Evolutionary conservation across 2,329 filamentous ascomycete genomes (phyloP), one percentile per base, ranked within the genome.

Genomic region (Intubia oerlemansii): DNA sequence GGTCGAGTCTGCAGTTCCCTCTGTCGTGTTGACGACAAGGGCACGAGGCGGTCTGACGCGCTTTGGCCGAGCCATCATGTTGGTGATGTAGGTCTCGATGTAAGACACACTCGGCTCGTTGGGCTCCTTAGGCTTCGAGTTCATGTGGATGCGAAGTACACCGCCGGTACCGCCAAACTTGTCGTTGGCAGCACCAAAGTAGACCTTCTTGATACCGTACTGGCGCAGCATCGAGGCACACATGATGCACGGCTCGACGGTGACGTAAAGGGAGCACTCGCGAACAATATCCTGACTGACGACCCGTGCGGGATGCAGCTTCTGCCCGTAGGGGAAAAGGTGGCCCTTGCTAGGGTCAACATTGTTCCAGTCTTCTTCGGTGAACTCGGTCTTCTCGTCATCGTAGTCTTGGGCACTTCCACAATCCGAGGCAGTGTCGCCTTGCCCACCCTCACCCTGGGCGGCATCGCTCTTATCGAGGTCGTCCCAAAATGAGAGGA

Each of bases 231-330:
- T 69, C 6, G 82, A 90, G 10, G 88, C 88, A 47, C 88, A 98
- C 88, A 98, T 98, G 54, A 98, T 81, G 49, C 88, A 98, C 5
- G 88, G 88, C 52, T 98, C 90, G 30, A 98, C 85, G 0, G 88
- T 98, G 27, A 98, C 88, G 50, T 98, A 98, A 29, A 98, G 66
- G 8, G 71, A 76, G 40, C 62, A 63, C 38, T 84, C 66, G 22
- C 57, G 58, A 39, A 95, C 59, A 36, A 85, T 66, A 10, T 61
- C 62, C 19, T 67, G 62, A 30, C 74, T 62, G 38, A 88, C 63
- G 29, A 59, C 61, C 14, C 62, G 51, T 3, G 50, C 49, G 0
- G 59, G 56, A 34, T 66, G 55, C 1, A 64, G 51, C 43, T 67
- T 69, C 40, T 69, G 63, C 5, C 65, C 65, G 32, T 70, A 70